phyloP scores from a whole-genome alignment of 768 basidiomycete species.

The Trametes cinnabarina region DNA sequence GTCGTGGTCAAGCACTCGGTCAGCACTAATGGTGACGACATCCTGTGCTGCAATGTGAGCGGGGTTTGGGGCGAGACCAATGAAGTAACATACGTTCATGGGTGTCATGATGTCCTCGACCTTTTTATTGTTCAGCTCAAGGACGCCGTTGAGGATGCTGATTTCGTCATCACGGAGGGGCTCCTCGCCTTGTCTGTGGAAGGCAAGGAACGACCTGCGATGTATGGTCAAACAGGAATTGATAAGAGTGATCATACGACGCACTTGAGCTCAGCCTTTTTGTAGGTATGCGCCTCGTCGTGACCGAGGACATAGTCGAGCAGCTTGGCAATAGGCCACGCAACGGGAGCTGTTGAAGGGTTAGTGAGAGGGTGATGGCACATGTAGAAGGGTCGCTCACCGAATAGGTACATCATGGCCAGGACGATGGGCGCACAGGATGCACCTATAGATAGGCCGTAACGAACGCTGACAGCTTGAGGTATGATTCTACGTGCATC shows the following conservation, averaged over 20 bases:
- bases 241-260: too few species aligned
- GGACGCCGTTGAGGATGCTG: conserved; percentile 73
- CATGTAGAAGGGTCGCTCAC: conserved; percentile 22
- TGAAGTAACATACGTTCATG: conserved; percentile 42
- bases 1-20: conserved; percentile 75
- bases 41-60: conserved; percentile 46
- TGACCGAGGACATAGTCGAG: conserved; percentile 80
- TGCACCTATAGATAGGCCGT: conserved; percentile 57
- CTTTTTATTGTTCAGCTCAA: conserved; percentile 74
- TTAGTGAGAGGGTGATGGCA: neutral
- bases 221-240: neutral
- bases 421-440: conserved; percentile 51
- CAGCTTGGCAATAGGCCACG: conserved; percentile 61
- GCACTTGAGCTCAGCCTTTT: conserved; percentile 58
- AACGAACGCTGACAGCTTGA: conserved; percentile 71
- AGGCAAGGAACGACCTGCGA: conserved; percentile 64
- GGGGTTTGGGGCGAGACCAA: neutral
- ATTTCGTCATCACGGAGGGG: conserved; percentile 81
- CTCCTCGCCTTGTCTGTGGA: conserved; percentile 75
- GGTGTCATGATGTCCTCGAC: conserved; percentile 57
- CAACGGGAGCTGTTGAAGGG: conserved; percentile 50
- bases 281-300: conserved; percentile 72
- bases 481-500: conserved; percentile 50
- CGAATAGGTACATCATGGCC: conserved; percentile 48
- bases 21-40: conserved; percentile 74